Evolutionary conservation across 345 rosid species (phyloP).

Genomic region (Turritis glabra): DNA sequence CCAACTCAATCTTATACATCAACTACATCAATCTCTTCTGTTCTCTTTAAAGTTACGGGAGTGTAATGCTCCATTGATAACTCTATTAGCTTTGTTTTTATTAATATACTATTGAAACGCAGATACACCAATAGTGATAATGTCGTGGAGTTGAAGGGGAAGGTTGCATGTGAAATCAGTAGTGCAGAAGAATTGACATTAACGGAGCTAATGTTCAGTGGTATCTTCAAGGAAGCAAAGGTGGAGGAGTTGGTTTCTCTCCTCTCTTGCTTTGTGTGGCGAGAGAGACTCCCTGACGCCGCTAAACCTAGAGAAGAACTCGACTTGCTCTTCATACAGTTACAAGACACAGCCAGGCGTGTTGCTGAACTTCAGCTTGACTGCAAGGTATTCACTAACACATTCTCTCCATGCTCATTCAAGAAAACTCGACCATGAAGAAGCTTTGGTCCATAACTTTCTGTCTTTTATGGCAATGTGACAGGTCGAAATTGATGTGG

Average conservation of each 20-base stretch:
- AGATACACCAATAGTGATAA: slow-evolving; percentile 71
- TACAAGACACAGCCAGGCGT: slow-evolving; percentile 86
- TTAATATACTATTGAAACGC: slow-evolving; percentile 23
- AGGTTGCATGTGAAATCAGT: slow-evolving; percentile 90
- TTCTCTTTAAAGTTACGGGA: neutral
- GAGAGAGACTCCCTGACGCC: slow-evolving; percentile 86
- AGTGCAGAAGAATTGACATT: slow-evolving; percentile 95
- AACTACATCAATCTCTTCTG: neutral
- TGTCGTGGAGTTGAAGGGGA: slow-evolving; percentile 84
- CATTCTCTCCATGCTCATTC: slow-evolving; percentile 2
- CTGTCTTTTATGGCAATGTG: neutral
- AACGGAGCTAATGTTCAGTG: slow-evolving; percentile 94
- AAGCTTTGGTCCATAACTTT: slow-evolving; percentile 13
- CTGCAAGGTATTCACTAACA: slow-evolving; percentile 67
- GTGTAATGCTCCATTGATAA: neutral
- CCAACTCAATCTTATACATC: neutral
- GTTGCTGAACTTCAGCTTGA: slow-evolving; percentile 91
- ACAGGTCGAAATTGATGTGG: slow-evolving; percentile 89
- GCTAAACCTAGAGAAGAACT: slow-evolving; percentile 94
- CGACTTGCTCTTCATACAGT: slow-evolving; percentile 77
- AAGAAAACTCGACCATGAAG: neutral
- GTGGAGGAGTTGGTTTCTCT: slow-evolving; percentile 94
- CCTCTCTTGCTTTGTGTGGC: slow-evolving; percentile 99
- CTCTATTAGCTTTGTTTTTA: neutral
- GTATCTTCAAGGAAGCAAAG: slow-evolving; percentile 76